These are phyloP conservation scores for Zostera marina DNA, from an alignment of 116 monocot genomes.

Conservation along the genomic window DNA sequence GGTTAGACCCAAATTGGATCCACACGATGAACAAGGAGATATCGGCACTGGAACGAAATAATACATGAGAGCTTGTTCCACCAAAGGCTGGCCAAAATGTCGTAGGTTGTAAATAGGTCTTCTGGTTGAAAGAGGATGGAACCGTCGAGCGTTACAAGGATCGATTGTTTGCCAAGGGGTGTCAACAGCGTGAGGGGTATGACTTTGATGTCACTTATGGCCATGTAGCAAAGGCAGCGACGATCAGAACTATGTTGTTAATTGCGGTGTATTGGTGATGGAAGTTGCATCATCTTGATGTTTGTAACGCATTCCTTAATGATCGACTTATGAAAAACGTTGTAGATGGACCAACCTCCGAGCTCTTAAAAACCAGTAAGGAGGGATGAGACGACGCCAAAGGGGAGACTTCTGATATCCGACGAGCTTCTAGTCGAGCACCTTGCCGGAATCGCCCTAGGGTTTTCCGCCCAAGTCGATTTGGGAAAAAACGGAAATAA, in stretches of 20 bases:
- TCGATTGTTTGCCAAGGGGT: neutral
- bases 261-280: neutral
- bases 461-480: too few relatives aligned
- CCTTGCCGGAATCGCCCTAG: too few relatives aligned
- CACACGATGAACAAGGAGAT: too few relatives aligned
- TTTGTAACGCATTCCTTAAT: neutral
- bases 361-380: too few relatives aligned
- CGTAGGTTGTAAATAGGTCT: neutral
- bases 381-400: too few relatives aligned
- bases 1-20: too few relatives aligned
- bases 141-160: neutral
- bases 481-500: too few relatives aligned
- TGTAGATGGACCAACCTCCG: too few relatives aligned
- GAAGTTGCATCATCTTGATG: neutral
- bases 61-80: neutral
- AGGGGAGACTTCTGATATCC: too few relatives aligned
- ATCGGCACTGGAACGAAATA: too few relatives aligned
- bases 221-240: neutral
- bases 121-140: neutral
- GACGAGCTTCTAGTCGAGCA: too few relatives aligned
- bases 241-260: neutral
- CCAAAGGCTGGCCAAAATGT: neutral
- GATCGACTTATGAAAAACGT: too few relatives aligned
- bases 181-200: neutral
- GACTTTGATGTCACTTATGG: neutral